Base-by-base conservation (phyloP, 805 yeast species). In the Monosporozyma unispora region DNA sequence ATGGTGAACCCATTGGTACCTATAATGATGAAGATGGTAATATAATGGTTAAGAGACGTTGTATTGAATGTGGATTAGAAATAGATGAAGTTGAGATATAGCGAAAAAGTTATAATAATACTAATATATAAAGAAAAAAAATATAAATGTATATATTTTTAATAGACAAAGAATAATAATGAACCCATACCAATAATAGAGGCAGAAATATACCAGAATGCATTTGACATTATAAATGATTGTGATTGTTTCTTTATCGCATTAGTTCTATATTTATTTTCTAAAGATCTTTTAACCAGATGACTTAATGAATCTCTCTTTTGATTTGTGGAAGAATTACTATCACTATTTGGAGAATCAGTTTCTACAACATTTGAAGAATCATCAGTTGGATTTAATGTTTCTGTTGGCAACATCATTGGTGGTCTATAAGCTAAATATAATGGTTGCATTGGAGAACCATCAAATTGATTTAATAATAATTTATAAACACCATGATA, bases 381-480 rank as follows among this genome's bases (percentile, higher is more conserved):
- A 4, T 29, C 50, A 19, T 43, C 54, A 2, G 96, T 86, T 21
- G 99, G 99, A 67, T 90, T 91, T 74, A 93, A 71, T 0, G 97
- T 90, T 48, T 65, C 69, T 0, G 98, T 93, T 21, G 99, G 99
- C 52, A 93, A 78, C 99, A 93, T 93, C 78, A 85, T 76, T 9
- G 99, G 95, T 5, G 99, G 99, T 59, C 78, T 78, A 72, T 90
- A 93, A 2, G 95, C 96, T 66, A 93, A 75, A 68, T 88, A 93
- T 60, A 93, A 67, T 0, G 99, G 98, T 56, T 88, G 91, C 73
- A 84, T 68, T 43, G 80, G 80, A 16, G 86, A 66, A 16, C 97
- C 97, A 65, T 84, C 88, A 58, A 77, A 83, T 70, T 83, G 81
- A 68, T 77, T 83, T 52, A 93, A 71, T 53, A 82, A 82, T 50